Base-by-base conservation (phyloP, 352 stramenopile genomes). In the Pythium diclinum region DNA sequence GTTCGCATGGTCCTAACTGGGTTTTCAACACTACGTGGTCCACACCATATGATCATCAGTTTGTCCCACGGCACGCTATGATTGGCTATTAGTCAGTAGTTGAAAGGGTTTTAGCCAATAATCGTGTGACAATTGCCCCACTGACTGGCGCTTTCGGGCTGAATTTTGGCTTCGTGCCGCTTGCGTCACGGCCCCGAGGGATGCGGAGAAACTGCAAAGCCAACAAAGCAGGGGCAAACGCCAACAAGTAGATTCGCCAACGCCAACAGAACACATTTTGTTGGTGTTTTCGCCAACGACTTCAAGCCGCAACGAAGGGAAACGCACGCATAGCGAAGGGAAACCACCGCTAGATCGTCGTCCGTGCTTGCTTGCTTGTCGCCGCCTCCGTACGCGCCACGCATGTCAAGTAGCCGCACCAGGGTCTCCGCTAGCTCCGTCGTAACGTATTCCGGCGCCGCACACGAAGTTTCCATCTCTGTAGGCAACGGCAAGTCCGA, bases 161-260 rank as follows among this genome's bases (percentile, higher is more conserved):
- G 36, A 49, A 25, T 49, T 49, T 49, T 51, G 34, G 3, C 21
- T 44, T 51, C 51, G 54, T 60, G 54, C 23, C 54, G 54, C 54
- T 60, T 60, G 54, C 54, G 54, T 60, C 54, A 60, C 36, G 44
- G 52, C 23, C 38, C 5, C 42, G 42, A 49, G 42, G 42, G 42
- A 28, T 49, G 42, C 46, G 54, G 34, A 47, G 53, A 59, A 59
- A 59, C 30, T 28, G 33, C 33, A 28, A 44, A 28, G 25, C 53
- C 53, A 59, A 59, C 53, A 46, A 46, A 46, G n/a, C 38, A 19
- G 33, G 33, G 33, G 8, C 42, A 21, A 36, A 33, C 32, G 9
- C n/a, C 19, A 25, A 60, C 34, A 36, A 38, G 33, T 25, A 60
- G 54, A 60, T 60, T 60, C 54, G 34, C 36, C 25, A 8, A 56